Conservation (phyloP, 495 filamentous ascomycete species). For the Aspergillus haitiensis region DNA sequence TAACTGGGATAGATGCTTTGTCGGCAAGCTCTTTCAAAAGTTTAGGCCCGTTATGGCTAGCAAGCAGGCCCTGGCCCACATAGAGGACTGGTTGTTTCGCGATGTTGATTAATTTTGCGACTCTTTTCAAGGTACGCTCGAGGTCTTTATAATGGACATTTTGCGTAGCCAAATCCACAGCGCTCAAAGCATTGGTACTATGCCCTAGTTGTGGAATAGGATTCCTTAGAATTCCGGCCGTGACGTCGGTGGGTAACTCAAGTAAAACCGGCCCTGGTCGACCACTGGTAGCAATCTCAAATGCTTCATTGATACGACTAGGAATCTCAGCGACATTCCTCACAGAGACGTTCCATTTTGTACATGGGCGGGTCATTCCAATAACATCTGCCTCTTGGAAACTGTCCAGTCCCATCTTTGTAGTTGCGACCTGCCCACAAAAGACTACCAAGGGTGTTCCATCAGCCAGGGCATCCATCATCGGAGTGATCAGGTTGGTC, state of each 20-base stretch:
- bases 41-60: conserved; percentile 50
- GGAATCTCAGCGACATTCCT: conserved; percentile 61
- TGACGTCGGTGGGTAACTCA: conserved; percentile 62
- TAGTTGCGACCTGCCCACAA: conserved; percentile 58
- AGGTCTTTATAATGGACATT: conserved; percentile 39
- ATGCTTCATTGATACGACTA: conserved; percentile 59
- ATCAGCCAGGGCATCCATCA: conserved; percentile 62
- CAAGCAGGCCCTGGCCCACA: conserved; percentile 58
- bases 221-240: conserved; percentile 49
- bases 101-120: conserved; percentile 56
- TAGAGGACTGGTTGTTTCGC: conserved; percentile 61
- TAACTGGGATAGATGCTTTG: conserved; percentile 60
- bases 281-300: conserved; percentile 60
- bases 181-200: conserved; percentile 48
- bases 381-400: conserved; percentile 66
- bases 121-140: conserved; percentile 47
- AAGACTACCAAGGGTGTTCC: conserved; percentile 65
- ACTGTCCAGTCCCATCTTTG: conserved; percentile 56
- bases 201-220: conserved; percentile 53
- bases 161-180: conserved; percentile 50
- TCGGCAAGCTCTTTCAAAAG: conserved; percentile 57
- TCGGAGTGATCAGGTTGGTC: conserved; percentile 62
- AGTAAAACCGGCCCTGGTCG: conserved; percentile 64
- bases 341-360: conserved; percentile 65
- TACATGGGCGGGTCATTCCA: conserved; percentile 59